A percentile compares a stretch with the other conserved stretches of the same genome.
Conservation (phyloP, 164 flowering plant genomes). For the Magnolia kwangsiensis region DNA sequence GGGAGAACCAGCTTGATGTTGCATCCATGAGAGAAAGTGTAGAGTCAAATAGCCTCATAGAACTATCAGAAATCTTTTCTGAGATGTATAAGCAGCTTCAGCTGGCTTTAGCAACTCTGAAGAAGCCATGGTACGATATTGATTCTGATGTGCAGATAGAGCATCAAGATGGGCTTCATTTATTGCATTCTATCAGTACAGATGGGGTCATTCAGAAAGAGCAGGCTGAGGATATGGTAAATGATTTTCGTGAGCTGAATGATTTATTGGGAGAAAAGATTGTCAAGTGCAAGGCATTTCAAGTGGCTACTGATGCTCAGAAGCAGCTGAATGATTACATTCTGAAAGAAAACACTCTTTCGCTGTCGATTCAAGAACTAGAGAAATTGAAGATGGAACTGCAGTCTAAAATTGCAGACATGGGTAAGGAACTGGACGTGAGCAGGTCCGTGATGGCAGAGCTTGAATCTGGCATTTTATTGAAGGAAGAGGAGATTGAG, state of each 20-base stretch:
- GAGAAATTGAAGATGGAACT: constrained; percentile 24
- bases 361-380: constrained; percentile 25
- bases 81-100: constrained; percentile 35
- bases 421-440: constrained; percentile 25
- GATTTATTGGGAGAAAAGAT: constrained; percentile 33
- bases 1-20: constrained; percentile 8
- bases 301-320: constrained; percentile 18
- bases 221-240: constrained; percentile 28
- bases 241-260: constrained; percentile 30
- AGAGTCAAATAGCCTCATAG: constrained; percentile 15
- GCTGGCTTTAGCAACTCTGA: constrained; percentile 28
- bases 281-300: constrained; percentile 21
- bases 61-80: constrained; percentile 18
- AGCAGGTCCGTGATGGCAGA: constrained; percentile 28
- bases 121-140: constrained; percentile 22
- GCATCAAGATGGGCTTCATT: constrained; percentile 11
- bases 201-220: constrained; percentile 19
- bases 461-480: constrained; percentile 27
- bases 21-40: constrained; percentile 11
- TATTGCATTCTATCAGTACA: constrained; percentile 10
- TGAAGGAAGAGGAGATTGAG: constrained; percentile 43
- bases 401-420: constrained; percentile 25
- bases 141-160: neutral
- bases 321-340: constrained; percentile 20
- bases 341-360: constrained; percentile 10